Percentiles rank a stretch among this genome's conserved stretches.
Conservation (phyloP, 2,329 filamentous ascomycete genomes). For the Ophiosphaerella korrae region DNA sequence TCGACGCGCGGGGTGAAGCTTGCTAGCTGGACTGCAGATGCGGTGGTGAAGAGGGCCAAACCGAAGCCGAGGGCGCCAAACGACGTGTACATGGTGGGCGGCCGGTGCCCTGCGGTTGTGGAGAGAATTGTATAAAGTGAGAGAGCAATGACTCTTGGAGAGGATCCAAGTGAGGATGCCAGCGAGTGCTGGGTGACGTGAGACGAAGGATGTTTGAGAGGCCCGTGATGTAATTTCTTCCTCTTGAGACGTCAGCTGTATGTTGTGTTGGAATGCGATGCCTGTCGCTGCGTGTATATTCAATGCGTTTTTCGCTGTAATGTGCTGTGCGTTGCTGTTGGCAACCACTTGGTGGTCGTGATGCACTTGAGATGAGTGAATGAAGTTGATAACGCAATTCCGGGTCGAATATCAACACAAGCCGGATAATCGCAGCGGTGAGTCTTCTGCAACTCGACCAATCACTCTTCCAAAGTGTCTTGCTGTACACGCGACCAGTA, state of each 20-base stretch:
- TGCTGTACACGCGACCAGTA: constrained; percentile 12
- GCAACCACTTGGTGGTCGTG: constrained; percentile 1
- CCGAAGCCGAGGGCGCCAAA: constrained; percentile 22
- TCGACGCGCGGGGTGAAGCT: constrained; percentile 52
- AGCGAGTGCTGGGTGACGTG: constrained; percentile 19
- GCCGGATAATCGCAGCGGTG: neutral
- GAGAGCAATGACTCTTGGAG: too few relatives aligned
- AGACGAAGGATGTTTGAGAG: constrained; percentile 33
- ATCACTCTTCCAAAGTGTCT: constrained; percentile 10
- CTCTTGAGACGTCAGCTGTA: constrained; percentile 34
- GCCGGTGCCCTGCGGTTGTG: constrained; percentile 8
- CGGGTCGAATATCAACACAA: neutral
- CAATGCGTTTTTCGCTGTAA: constrained; percentile 9
- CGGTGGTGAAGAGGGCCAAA: constrained; percentile 26
- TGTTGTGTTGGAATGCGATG: constrained; percentile 24
- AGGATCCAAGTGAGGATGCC: too few relatives aligned
- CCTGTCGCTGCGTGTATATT: constrained; percentile 11
- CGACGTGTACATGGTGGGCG: constrained; percentile 29
- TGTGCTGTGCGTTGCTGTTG: constrained; percentile 20
- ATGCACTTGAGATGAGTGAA: neutral
- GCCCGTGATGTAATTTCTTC: constrained; percentile 12
- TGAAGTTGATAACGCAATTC: neutral
- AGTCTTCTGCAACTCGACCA: constrained; percentile 19
- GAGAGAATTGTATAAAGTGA: constrained; percentile 1
- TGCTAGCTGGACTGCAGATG: constrained; percentile 49